Conservation (phyloP, 192 early-diverging fungal genomes). For the Backusella australiensis region DNA sequence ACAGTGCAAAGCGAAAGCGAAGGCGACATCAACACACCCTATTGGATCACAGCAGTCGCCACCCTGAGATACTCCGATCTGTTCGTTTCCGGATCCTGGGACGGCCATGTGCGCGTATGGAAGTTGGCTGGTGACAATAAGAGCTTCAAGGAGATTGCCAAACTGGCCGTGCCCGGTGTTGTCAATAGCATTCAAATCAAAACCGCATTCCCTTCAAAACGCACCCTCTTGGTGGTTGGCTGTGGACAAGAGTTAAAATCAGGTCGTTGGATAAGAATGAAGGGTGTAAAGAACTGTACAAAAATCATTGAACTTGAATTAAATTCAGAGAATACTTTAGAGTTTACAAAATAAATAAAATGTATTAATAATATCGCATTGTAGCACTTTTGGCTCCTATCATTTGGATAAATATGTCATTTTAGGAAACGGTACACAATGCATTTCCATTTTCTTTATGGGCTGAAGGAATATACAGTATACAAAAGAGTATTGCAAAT, state of each 20-base stretch:
- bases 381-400: not conserved
- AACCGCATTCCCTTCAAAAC: conserved; percentile 36
- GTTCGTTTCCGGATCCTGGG: conserved; percentile 87
- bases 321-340: not conserved
- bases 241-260: conserved; percentile 87
- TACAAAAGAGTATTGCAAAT: too few species aligned
- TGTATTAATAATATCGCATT: not conserved
- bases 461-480: too few species aligned
- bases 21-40: conserved; percentile 48
- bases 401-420: not conserved
- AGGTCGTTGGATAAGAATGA: conserved; percentile 87
- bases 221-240: conserved; percentile 61
- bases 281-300: conserved; percentile 71
- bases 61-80: conserved; percentile 82
- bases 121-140: conserved; percentile 68
- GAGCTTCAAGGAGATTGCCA: conserved; percentile 55
- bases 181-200: conserved; percentile 51
- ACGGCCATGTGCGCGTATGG: conserved; percentile 89
- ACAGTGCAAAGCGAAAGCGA: conserved; percentile 45
- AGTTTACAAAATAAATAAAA: conserved; percentile 5
- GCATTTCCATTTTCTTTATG: too few species aligned
- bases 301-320: conserved; percentile 61
- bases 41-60: conserved; percentile 90
- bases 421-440: not conserved
- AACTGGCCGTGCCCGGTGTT: conserved; percentile 64